A percentile compares a stretch with the other conserved stretches of the same genome.
These are phyloP conservation scores for Sarcocystis neurona DNA, from an alignment of 169 alveolate genomes.

Conservation along the genomic window DNA sequence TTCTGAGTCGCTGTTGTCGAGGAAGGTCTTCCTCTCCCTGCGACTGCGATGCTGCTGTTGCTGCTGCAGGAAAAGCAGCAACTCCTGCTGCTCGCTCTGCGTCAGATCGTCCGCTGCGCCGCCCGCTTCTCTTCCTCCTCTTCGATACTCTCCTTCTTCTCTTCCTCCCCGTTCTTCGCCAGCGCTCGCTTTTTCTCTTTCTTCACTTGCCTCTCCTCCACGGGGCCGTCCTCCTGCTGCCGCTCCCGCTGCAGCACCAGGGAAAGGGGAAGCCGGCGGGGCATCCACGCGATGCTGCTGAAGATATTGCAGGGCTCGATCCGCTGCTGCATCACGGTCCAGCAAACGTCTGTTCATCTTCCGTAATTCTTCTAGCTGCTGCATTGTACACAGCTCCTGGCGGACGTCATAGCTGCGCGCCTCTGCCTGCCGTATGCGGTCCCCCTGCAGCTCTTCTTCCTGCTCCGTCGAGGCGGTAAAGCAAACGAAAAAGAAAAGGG, in stretches of 20 bases:
- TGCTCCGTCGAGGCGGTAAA: not conserved
- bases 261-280: no score
- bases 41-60: no score
- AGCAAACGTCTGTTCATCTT: slow-evolving; percentile 62
- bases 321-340: slow-evolving; percentile 62
- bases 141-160: not conserved
- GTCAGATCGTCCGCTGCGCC: not conserved
- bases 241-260: no score
- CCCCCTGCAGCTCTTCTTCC: slow-evolving; percentile 63
- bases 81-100: slow-evolving; percentile 27
- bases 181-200: no score
- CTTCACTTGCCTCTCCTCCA: no score
- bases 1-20: not conserved
- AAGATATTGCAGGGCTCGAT: slow-evolving; percentile 64
- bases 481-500: not conserved
- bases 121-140: slow-evolving; percentile 10
- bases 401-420: slow-evolving; percentile 61
- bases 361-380: slow-evolving; percentile 66
- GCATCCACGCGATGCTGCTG: slow-evolving; percentile 55
- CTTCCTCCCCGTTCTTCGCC: no score
- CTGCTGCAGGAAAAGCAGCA: no score
- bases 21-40: slow-evolving; percentile 6
- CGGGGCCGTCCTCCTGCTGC: no score
- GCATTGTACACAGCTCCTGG: slow-evolving; percentile 60
- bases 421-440: slow-evolving; percentile 67